Base-by-base conservation (phyloP, 179 eudicot species). In the Drosera spatulata region DNA sequence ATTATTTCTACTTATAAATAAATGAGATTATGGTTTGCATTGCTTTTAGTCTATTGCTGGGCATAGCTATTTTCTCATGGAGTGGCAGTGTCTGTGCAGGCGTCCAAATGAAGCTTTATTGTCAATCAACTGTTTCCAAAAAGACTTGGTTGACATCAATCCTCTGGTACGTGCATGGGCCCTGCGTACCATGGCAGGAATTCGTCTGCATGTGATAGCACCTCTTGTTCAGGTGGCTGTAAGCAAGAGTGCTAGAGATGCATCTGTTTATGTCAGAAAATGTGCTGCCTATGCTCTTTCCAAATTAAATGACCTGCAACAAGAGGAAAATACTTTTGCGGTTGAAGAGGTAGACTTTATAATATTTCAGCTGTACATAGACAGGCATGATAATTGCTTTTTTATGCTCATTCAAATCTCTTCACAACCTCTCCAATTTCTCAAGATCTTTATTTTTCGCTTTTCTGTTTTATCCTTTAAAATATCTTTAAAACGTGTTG, bases 111-210 rank as follows among this genome's bases (percentile, higher is more conserved):
- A 94, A 80, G 96, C 97, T 58, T 79, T 94, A 75, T 66, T 94
- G 56, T 94, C 99, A 66, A 94, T 94, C 62, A 94, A 94, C 68
- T 90, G 61, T 79, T 94, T 94, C 75, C 99, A 94, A 79, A 94
- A 87, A 85, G 99, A 94, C 70, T 77, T 94, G 66, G 94, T 82
- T 53, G 99, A 94, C 76, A 83, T 87, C 45, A 94, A 90, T 59
- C 96, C 99, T 67, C 79, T 94, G 77, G 99, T 94, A 66, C 80
- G 99, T 64, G 99, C 99, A 43, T 90, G 97, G 97, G 99, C 99
- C 67, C 97, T 94, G 33, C 99, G 99, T 64, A 81, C 99, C 41
- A 94, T 94, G 99, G 97, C 99, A 12, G 99, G 99, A 62, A 94
- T 94, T 47, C 94, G 99, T 61, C 73, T 94, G 61, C 97, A 94